phyloP scores from a whole-genome alignment of 768 basidiomycete species.

The Serendipita indica region DNA sequence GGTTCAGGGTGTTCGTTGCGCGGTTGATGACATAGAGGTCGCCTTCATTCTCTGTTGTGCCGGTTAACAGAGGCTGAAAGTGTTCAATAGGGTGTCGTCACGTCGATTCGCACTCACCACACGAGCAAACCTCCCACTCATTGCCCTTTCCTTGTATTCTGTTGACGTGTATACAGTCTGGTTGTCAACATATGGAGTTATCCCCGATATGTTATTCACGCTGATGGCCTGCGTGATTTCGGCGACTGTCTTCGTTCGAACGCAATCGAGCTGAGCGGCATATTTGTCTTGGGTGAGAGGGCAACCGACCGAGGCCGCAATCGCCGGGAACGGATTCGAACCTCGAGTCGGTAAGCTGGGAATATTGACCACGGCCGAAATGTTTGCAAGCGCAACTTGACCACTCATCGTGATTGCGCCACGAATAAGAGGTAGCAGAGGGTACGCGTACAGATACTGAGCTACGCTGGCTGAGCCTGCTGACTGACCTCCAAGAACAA shows the following conservation, averaged over 20 bases:
- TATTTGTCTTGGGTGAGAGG: neutral
- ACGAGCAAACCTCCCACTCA: neutral
- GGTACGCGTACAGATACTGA: neutral
- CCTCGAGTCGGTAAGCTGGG: neutral
- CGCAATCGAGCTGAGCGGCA: neutral
- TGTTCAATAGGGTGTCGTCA: too few relatives aligned
- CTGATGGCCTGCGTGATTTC: neutral
- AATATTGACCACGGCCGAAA: neutral
- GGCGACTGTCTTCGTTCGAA: neutral
- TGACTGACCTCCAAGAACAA: slow-evolving; percentile 31
- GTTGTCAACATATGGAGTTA: neutral
- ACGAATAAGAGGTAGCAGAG: neutral
- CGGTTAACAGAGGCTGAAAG: neutral
- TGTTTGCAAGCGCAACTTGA: neutral
- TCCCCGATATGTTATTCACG: neutral
- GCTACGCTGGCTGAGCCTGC: slow-evolving; percentile 25
- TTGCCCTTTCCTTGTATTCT: neutral
- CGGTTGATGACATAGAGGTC: neutral
- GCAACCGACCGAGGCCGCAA: neutral
- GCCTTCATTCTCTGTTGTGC: neutral
- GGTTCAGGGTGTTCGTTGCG: neutral
- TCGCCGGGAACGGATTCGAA: neutral
- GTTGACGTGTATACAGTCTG: neutral
- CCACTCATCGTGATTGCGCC: neutral
- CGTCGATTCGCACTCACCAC: neutral